Percentiles rank a stretch among this genome's conserved stretches.
Evolutionary conservation across 768 basidiomycete genomes (phyloP).

Genomic region (Auricularia sp.): DNA sequence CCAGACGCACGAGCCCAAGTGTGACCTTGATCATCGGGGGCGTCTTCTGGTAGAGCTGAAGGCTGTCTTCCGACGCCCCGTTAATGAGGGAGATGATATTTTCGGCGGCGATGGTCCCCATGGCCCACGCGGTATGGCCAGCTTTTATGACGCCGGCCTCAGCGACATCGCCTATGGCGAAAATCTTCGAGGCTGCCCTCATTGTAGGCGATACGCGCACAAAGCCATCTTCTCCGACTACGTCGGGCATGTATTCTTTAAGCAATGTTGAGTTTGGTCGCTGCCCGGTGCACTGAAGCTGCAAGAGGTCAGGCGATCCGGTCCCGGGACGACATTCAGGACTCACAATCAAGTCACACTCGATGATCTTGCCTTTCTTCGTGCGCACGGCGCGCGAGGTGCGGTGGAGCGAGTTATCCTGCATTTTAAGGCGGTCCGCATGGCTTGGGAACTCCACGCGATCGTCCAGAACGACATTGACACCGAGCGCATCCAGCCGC

Average conservation of each 20-base stretch:
- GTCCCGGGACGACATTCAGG: not conserved
- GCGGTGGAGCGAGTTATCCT: not conserved
- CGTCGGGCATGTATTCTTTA: not conserved
- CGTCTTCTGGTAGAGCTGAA: not conserved
- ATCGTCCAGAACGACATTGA: not conserved
- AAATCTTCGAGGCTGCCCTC: not conserved
- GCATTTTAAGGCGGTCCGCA: not conserved
- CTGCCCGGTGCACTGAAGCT: not conserved
- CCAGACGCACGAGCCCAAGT: not conserved
- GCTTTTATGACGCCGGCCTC: not conserved
- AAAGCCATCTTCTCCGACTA: not conserved
- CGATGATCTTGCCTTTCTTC: not conserved
- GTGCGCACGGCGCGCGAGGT: not conserved
- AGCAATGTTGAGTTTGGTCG: not conserved
- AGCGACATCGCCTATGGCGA: not conserved
- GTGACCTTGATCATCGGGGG: conserved; percentile 2
- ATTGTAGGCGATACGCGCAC: not conserved
- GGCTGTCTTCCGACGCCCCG: not conserved
- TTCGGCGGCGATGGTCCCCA: not conserved
- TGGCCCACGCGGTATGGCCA: not conserved
- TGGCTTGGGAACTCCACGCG: not conserved
- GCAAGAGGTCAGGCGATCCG: not conserved
- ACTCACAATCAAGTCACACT: not conserved
- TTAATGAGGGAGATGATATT: conserved; percentile 1
- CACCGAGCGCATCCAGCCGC: not conserved